Evolutionary conservation across 192 early-diverging fungal genomes (phyloP), one percentile per base, ranked within the genome.

Genomic region (Coemansia sp.): DNA sequence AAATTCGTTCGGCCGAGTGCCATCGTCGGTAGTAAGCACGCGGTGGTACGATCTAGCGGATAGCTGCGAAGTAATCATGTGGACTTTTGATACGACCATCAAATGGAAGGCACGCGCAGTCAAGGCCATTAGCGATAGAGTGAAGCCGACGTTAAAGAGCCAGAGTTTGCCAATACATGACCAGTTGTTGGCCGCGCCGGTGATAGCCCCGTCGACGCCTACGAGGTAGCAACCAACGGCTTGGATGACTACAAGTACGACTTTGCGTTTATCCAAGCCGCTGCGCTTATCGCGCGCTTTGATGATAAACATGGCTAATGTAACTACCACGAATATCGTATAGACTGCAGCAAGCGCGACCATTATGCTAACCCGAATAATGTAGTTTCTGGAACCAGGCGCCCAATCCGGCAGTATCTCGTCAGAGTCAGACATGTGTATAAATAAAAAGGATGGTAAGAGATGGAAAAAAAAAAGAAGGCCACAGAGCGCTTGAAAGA

Each of bases 161-260:
- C 78, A 81, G 39, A 81, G 59, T 14, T 68, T 72, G 25, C 60
- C 63, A 31, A 81, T 75, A 36, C 78, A 81, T 15, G 74, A 67
- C 70, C 69, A 75, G 60, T 75, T 61, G 36, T 75, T 75, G 7
- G 72, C 36, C 15, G 73, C 78, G 14, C 73, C 63, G 1, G 66
- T 72, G 1, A 67, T 63, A n/a, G 72, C 55, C 2, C 67, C 70
- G 27, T 72, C 63, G 0, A 64, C 62, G 59, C 70, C 73, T 2
- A 59, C 64, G 14, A 75, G 10, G 45, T 72, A 81, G 59, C 67
- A 71, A 17, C 73, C 78, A 2, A 73, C 14, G 2, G 73, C 65
- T 42, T 75, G 73, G 37, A 81, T 39, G 2, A 64, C 8, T 2
- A 76, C 63, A 0, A 81, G 73, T 36, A 51, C 63, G 15, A 64